A percentile compares a stretch with the other conserved stretches of the same genome.
Evolutionary conservation across 2,329 filamentous ascomycete genomes (phyloP).

Genomic region (Aspergillus neotritici): DNA sequence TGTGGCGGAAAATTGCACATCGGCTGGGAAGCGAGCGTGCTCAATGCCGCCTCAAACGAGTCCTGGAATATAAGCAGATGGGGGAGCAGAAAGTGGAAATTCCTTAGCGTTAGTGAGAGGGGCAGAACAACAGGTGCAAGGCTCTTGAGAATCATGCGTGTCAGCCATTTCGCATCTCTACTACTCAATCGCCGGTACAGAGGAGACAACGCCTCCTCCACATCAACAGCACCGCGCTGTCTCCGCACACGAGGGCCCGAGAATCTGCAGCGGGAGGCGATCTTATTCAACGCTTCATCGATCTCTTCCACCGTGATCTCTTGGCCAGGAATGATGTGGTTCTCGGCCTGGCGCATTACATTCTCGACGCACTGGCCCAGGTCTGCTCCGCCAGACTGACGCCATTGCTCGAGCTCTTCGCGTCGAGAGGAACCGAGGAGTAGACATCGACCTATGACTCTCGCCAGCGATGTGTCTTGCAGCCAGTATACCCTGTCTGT

Average conservation of each 20-base stretch:
- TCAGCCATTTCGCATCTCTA: slow-evolving; percentile 79
- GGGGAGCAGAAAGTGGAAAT: slow-evolving; percentile 65
- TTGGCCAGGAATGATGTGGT: slow-evolving; percentile 30
- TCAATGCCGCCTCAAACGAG: slow-evolving; percentile 57
- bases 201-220: slow-evolving; percentile 46
- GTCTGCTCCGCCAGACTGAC: slow-evolving; percentile 56
- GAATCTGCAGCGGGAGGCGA: slow-evolving; percentile 65
- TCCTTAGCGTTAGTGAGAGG: slow-evolving; percentile 48
- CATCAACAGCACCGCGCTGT: slow-evolving; percentile 31
- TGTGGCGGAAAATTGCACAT: slow-evolving; percentile 33
- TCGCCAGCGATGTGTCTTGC: slow-evolving; percentile 56
- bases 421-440: slow-evolving; percentile 58
- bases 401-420: slow-evolving; percentile 59
- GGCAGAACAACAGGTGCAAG: slow-evolving; percentile 64
- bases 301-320: slow-evolving; percentile 66
- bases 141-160: slow-evolving; percentile 70
- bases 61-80: slow-evolving; percentile 65
- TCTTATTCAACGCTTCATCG: slow-evolving; percentile 57
- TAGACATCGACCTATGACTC: slow-evolving; percentile 63
- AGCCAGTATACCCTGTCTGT: slow-evolving; percentile 74
- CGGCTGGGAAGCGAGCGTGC: slow-evolving; percentile 43
- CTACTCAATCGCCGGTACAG: slow-evolving; percentile 59
- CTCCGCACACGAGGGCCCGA: slow-evolving; percentile 60
- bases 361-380: slow-evolving; percentile 65
- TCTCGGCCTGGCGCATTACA: slow-evolving; percentile 57